These are phyloP conservation scores for Trametes coccinea DNA, from an alignment of 768 basidiomycete species.

Conservation along the genomic window DNA sequence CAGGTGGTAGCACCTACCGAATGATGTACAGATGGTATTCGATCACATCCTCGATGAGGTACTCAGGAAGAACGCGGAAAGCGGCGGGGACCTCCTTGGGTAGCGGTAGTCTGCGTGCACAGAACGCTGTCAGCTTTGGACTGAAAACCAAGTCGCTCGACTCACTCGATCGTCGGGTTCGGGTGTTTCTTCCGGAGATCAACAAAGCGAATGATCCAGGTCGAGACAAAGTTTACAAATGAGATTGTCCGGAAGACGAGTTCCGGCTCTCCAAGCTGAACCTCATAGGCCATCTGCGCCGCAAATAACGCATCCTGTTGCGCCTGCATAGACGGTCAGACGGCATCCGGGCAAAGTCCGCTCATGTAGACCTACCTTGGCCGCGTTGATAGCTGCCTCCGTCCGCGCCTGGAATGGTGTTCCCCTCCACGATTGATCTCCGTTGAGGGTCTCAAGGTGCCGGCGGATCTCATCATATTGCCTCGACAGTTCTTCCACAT, in stretches of 20 bases:
- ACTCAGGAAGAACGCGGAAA: slow-evolving; percentile 91
- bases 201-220: slow-evolving; percentile 90
- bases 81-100: slow-evolving; percentile 81
- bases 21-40: slow-evolving; percentile 86
- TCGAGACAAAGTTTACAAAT: slow-evolving; percentile 88
- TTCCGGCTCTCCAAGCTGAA: slow-evolving; percentile 86
- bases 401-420: slow-evolving; percentile 73
- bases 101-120: slow-evolving; percentile 68
- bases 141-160: slow-evolving; percentile 14
- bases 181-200: slow-evolving; percentile 84
- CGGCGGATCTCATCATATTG: slow-evolving; percentile 76
- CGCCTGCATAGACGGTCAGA: slow-evolving; percentile 39
- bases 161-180: slow-evolving; percentile 62
- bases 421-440: slow-evolving; percentile 84
- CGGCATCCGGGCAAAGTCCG: neutral
- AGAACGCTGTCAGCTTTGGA: neutral
- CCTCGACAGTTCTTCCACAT: slow-evolving; percentile 70
- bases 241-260: slow-evolving; percentile 74
- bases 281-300: slow-evolving; percentile 79
- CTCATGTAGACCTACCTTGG: slow-evolving; percentile 55
- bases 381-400: slow-evolving; percentile 72
- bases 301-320: slow-evolving; percentile 71
- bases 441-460: slow-evolving; percentile 73
- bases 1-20: slow-evolving; percentile 49
- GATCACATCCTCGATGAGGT: slow-evolving; percentile 89